Evolutionary conservation across 2,329 filamentous ascomycete genomes (phyloP).

Genomic region (Exophiala bonariae): DNA sequence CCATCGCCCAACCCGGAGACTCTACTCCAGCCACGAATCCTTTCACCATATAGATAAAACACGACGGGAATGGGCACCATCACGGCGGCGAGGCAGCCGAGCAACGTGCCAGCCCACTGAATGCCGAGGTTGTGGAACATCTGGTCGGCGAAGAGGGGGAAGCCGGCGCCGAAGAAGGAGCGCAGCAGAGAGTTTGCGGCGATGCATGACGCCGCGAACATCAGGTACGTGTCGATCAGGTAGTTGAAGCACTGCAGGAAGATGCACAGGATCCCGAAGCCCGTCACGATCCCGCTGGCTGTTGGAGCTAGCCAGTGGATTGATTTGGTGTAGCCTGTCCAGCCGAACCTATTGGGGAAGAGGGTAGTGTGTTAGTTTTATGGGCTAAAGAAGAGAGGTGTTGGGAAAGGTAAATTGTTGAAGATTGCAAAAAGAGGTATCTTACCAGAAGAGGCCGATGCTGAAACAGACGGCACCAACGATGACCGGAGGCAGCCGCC

Average conservation of each 20-base stretch:
- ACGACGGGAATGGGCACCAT: constrained; percentile 74
- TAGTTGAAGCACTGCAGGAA: constrained; percentile 60
- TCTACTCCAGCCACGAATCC: constrained; percentile 55
- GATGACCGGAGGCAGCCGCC: constrained; percentile 57
- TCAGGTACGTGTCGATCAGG: constrained; percentile 34
- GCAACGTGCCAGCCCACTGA: constrained; percentile 73
- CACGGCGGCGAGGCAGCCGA: constrained; percentile 69
- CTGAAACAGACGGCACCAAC: constrained; percentile 54
- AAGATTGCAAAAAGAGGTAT: too few relatives aligned
- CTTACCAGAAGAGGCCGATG: constrained; percentile 69
- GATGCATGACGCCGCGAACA: constrained; percentile 65
- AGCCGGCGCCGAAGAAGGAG: constrained; percentile 26
- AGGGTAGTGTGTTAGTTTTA: too few relatives aligned
- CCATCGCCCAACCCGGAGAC: background rate
- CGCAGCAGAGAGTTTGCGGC: constrained; percentile 67
- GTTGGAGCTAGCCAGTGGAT: too few relatives aligned
- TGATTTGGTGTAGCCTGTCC: too few relatives aligned
- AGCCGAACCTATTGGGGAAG: too few relatives aligned
- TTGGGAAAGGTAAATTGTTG: too few relatives aligned
- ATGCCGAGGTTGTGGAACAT: constrained; percentile 59
- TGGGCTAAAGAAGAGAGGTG: too few relatives aligned
- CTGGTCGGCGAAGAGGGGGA: constrained; percentile 62
- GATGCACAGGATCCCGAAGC: constrained; percentile 57
- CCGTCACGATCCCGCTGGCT: too few relatives aligned
- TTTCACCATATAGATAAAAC: constrained; percentile 69